Conservation (phyloP, 2,329 filamentous ascomycete genomes). For the Ascochyta clinopodiicola region DNA sequence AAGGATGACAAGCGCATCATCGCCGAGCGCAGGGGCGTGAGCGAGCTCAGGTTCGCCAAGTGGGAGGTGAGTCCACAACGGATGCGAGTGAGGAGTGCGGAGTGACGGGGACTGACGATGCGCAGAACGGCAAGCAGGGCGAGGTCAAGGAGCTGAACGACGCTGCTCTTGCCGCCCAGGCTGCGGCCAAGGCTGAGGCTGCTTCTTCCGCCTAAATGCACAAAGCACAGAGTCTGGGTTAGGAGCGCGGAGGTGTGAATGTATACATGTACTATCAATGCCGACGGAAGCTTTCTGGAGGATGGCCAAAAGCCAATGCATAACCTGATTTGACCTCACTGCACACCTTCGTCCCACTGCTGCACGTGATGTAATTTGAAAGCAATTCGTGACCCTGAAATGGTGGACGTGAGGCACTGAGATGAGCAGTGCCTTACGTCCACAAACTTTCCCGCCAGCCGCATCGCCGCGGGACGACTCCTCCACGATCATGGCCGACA, state of each 20-base stretch:
- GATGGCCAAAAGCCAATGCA: slow-evolving; percentile 36
- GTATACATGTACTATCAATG: slow-evolving; percentile 49
- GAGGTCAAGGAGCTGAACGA: slow-evolving; percentile 75
- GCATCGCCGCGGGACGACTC: slow-evolving; percentile 37
- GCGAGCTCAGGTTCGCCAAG: slow-evolving; percentile 88
- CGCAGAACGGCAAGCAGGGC: slow-evolving; percentile 93
- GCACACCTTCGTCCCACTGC: neutral
- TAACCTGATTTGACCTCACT: slow-evolving; percentile 32
- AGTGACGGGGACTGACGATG: slow-evolving; percentile 37
- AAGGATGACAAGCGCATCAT: slow-evolving; percentile 90
- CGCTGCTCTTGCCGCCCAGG: slow-evolving; percentile 57
- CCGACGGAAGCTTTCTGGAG: slow-evolving; percentile 25
- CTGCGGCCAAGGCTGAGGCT: slow-evolving; percentile 48
- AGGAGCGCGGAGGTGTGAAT: slow-evolving; percentile 28
- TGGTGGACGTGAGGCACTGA: neutral
- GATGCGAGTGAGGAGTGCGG: slow-evolving; percentile 18
- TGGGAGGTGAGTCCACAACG: slow-evolving; percentile 78
- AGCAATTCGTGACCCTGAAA: neutral
- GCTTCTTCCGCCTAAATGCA: slow-evolving; percentile 33
- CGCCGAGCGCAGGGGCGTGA: slow-evolving; percentile 88
- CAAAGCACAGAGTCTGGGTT: slow-evolving; percentile 10
- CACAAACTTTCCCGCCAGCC: slow-evolving; percentile 30
- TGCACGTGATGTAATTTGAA: slow-evolving; percentile 16
- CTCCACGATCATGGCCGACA: slow-evolving; percentile 45
- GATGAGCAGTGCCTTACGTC: slow-evolving; percentile 10